These are phyloP conservation scores for Colletotrichum liriopes DNA, from an alignment of 2,329 filamentous ascomycete genomes.

Conservation along the genomic window DNA sequence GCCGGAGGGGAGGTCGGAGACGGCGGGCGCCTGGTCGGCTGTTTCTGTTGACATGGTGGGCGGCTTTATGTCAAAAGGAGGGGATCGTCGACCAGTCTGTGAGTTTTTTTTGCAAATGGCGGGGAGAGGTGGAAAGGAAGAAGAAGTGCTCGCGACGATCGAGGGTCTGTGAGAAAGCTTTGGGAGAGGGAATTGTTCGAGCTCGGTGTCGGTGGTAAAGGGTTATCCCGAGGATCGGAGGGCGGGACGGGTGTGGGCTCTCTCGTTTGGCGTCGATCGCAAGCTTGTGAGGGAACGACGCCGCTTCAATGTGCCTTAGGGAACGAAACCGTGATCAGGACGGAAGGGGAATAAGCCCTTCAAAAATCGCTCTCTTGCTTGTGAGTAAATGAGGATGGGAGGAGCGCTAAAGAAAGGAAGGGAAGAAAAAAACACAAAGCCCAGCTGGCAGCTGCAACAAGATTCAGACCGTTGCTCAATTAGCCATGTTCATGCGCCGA, in stretches of 20 bases:
- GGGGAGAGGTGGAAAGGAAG: neutral
- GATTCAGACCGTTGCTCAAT: conserved; percentile 20
- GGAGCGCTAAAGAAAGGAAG: neutral
- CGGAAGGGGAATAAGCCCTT: neutral
- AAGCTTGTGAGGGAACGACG: neutral
- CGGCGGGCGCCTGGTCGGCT: conserved; percentile 44
- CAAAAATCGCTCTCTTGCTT: neutral
- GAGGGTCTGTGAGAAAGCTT: conserved; percentile 18
- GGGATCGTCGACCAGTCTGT: neutral
- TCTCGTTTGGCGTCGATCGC: conserved; percentile 8
- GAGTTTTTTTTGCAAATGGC: neutral
- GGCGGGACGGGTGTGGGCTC: conserved; percentile 31
- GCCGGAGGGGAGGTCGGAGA: conserved; percentile 55
- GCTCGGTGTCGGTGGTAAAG: conserved; percentile 42
- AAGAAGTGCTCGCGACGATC: conserved; percentile 4
- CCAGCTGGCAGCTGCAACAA: conserved; percentile 7
- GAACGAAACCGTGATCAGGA: neutral
- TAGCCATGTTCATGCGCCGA: conserved; percentile 41
- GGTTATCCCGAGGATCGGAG: conserved; percentile 40
- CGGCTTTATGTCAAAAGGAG: neutral
- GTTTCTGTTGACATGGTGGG: conserved; percentile 42
- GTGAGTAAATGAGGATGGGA: neutral
- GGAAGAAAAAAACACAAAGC: neutral
- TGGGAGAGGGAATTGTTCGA: neutral
- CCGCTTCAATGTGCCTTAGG: neutral